Evolutionary conservation across 2,329 filamentous ascomycete genomes (phyloP), one percentile per base, ranked within the genome.

Genomic region (Grosmannia serpens): DNA sequence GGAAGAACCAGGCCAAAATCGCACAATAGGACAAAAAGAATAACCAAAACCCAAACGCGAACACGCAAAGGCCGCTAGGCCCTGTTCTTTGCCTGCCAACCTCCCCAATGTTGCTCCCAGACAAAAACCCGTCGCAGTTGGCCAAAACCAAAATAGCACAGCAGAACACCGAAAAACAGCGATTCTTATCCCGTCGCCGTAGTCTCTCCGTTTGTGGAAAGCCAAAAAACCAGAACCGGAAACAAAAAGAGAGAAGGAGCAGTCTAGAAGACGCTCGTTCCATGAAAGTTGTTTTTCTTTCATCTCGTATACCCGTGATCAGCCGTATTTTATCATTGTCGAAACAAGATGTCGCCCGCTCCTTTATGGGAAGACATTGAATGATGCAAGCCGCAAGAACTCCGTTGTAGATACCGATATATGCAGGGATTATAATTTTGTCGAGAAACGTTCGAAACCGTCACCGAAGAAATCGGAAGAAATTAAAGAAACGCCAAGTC

Each of bases 231-330:
- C 26, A 44, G 31, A 58, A 55, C 7, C 41, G 33, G 53, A 44
- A 27, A 59, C 53, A 58, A 29, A 35, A 38, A 33, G 56, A 44
- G 56, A 53, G 51, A 61, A 44, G 57, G 58, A 55, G 53, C 60
- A 56, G 52, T 54, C 58, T 38, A 53, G 49, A 69, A 69, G 68
- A 71, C 68, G 72, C 70, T 73, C 70, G 70, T 69, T 77, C 77
- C 80, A 80, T 78, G 70, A 70, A 71, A 69, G 67, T 73, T 77
- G 75, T 75, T 73, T 71, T 73, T 74, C 72, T 70, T 71, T 71
- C 69, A 71, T 68, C 73, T 76, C 73, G 76, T 79, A 71, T 66
- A 78, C 69, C 75, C 76, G 72, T 78, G 70, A 75, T 73, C 70
- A 74, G 70, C 71, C 70, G 72, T 71, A 49, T 71, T 71, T 72